phyloP scores from a whole-genome alignment of 352 stramenopile species.

The Globisporangium rhizosaccharum region DNA sequence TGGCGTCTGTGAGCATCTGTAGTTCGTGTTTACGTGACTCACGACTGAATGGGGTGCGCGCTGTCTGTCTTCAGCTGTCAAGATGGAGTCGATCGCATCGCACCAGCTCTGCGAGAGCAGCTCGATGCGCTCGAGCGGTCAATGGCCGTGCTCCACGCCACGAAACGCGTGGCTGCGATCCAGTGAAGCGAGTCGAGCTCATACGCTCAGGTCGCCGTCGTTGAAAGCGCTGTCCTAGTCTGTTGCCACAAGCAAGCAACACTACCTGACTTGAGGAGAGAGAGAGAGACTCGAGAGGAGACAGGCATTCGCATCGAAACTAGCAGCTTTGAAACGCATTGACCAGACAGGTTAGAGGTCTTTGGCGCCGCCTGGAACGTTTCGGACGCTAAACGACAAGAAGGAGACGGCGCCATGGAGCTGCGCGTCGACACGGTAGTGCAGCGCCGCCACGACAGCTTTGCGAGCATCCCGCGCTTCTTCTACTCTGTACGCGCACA shows the following conservation, averaged over 20 bases:
- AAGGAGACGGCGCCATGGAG: slow-evolving; percentile 1
- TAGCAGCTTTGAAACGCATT: too few relatives aligned
- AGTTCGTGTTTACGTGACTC: neutral
- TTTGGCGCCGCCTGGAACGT: too few relatives aligned
- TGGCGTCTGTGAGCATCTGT: neutral
- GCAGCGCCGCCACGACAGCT: neutral
- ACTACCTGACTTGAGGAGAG: too few relatives aligned
- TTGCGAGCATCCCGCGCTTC: slow-evolving; percentile 34
- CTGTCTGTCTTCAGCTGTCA: slow-evolving; percentile 21
- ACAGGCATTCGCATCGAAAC: too few relatives aligned
- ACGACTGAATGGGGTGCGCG: neutral
- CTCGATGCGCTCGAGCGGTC: slow-evolving; percentile 28
- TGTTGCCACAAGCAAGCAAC: too few relatives aligned
- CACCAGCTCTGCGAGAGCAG: slow-evolving; percentile 28
- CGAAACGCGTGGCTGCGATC: neutral
- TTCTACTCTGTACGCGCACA: slow-evolving; percentile 28
- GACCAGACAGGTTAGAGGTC: too few relatives aligned
- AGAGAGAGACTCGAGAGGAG: too few relatives aligned
- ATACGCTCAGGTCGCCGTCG: too few relatives aligned
- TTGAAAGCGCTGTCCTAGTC: too few relatives aligned
- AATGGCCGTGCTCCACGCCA: slow-evolving; percentile 7
- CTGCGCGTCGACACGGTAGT: slow-evolving; percentile 5
- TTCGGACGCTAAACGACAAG: neutral
- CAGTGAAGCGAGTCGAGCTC: neutral
- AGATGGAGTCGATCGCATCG: slow-evolving; percentile 25